phyloP scores from a whole-genome alignment of 495 filamentous ascomycete genomes.

The Penicillium longicatenatum region DNA sequence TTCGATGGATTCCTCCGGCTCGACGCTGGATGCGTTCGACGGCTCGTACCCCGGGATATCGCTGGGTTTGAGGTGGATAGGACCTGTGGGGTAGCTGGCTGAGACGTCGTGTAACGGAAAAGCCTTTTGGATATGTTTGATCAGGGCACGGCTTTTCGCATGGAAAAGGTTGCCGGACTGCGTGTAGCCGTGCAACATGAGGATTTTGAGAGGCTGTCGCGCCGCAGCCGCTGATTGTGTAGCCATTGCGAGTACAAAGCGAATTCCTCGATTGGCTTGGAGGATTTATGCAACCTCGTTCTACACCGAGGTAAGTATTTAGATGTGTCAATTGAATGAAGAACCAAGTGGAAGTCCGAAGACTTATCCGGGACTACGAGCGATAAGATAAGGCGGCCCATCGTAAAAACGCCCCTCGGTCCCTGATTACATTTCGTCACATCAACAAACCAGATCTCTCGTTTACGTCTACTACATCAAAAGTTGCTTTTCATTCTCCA shows the following conservation, averaged over 20 bases:
- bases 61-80: constrained; percentile 57
- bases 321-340: neutral
- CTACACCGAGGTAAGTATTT: neutral
- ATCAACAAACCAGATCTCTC: constrained; percentile 14
- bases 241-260: constrained; percentile 20
- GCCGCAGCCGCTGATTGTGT: constrained; percentile 17
- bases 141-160: constrained; percentile 83
- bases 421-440: constrained; percentile 15
- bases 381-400: constrained; percentile 19
- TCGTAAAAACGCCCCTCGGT: neutral
- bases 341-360: constrained; percentile 4
- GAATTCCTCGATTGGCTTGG: neutral
- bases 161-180: constrained; percentile 87
- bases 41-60: constrained; percentile 72
- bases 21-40: constrained; percentile 25
- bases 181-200: constrained; percentile 75
- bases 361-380: neutral
- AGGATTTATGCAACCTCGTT: neutral
- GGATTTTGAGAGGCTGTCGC: constrained; percentile 51
- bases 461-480: neutral
- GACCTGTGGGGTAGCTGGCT: constrained; percentile 55
- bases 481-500: neutral
- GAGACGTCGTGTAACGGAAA: constrained; percentile 59
- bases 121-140: constrained; percentile 75
- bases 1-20: constrained; percentile 53